A percentile compares a stretch with the other conserved stretches of the same genome.
Conservation (phyloP, 2,329 filamentous ascomycete genomes). For the Epicoccum nigrum region DNA sequence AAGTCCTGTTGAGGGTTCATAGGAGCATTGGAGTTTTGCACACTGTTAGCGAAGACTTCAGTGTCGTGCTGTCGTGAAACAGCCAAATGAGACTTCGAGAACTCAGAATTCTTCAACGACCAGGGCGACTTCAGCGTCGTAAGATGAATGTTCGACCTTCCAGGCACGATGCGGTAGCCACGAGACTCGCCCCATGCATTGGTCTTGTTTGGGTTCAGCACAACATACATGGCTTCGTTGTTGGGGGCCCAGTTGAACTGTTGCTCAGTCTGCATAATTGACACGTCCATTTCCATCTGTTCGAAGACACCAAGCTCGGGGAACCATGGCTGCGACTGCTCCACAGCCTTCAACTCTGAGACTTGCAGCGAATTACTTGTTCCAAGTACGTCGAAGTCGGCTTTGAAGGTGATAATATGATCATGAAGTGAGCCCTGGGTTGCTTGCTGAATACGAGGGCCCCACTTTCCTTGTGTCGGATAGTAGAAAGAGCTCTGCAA, state of each 20-base stretch:
- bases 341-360: conserved; percentile 31
- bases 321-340: conserved; percentile 39
- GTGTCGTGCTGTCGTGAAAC: conserved; percentile 53
- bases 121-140: conserved; percentile 46
- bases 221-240: conserved; percentile 56
- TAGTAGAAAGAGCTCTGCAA: conserved; percentile 43
- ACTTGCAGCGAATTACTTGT: conserved; percentile 45
- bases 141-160: conserved; percentile 39
- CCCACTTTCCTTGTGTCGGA: conserved; percentile 43
- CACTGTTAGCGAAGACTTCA: conserved; percentile 48
- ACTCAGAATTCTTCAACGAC: conserved; percentile 42
- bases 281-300: conserved; percentile 40
- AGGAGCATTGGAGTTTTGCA: conserved; percentile 47
- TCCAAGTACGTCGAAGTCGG: conserved; percentile 48
- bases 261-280: conserved; percentile 50
- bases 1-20: conserved; percentile 57
- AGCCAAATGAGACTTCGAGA: conserved; percentile 49
- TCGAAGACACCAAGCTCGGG: conserved; percentile 42
- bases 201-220: conserved; percentile 58
- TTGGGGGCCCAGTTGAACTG: conserved; percentile 56
- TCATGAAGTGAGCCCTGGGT: conserved; percentile 43
- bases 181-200: conserved; percentile 60
- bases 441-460: conserved; percentile 47
- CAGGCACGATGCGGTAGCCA: conserved; percentile 56
- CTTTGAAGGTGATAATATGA: conserved; percentile 52